phyloP scores from a whole-genome alignment of 2,329 filamentous ascomycete genomes.

The Lasiodiplodia citricola region DNA sequence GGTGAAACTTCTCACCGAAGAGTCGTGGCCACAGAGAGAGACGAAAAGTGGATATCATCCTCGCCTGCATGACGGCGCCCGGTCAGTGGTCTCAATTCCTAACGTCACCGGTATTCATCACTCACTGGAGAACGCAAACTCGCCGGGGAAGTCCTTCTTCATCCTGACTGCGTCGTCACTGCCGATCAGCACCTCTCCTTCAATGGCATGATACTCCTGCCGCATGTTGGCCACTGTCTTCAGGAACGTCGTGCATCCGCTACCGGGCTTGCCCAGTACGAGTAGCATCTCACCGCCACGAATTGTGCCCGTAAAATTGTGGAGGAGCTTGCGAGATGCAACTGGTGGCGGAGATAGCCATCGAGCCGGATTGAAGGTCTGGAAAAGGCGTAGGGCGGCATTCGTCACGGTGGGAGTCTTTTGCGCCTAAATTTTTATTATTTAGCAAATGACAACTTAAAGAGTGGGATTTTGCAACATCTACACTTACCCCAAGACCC shows the following conservation, averaged over 20 bases:
- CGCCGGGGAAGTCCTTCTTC: not conserved
- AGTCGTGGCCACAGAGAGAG: not conserved
- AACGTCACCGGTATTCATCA: not conserved
- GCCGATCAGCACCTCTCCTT: not conserved
- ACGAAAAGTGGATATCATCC: not conserved
- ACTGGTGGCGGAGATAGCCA: not conserved
- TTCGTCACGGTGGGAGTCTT: not conserved
- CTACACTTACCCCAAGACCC: not conserved
- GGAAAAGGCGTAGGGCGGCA: not conserved
- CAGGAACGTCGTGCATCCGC: constrained; percentile 68
- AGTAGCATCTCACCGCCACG: constrained; percentile 56
- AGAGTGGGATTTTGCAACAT: not conserved
- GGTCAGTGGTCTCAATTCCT: not conserved
- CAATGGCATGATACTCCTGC: not conserved
- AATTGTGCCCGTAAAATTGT: constrained; percentile 56
- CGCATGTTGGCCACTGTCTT: constrained; percentile 58
- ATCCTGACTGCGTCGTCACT: not conserved
- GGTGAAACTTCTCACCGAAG: not conserved
- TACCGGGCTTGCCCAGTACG: constrained; percentile 56
- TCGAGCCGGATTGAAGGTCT: not conserved
- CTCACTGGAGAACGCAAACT: not conserved
- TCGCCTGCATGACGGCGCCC: not conserved
- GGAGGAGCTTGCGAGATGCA: not conserved
- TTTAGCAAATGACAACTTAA: not conserved
- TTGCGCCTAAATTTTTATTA: not conserved